Conservation (phyloP, 2,329 filamentous ascomycete genomes). For the Monosporascus sp. region DNA sequence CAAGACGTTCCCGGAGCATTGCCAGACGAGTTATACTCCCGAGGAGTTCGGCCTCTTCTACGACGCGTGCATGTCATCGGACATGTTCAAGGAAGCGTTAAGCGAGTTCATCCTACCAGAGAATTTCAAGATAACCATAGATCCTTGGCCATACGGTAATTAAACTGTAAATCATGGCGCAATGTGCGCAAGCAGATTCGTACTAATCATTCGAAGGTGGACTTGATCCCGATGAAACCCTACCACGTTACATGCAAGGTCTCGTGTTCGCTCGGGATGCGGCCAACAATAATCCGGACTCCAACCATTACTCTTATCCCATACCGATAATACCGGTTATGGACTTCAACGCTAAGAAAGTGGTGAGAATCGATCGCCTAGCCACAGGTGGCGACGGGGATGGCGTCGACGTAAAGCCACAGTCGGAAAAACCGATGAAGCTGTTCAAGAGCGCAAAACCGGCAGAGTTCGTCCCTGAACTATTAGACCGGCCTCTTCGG, state of each 20-base stretch:
- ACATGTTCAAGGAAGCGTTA: slow-evolving; percentile 42
- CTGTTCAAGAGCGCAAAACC: slow-evolving; percentile 37
- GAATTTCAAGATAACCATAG: slow-evolving; percentile 38
- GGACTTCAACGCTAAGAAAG: slow-evolving; percentile 48
- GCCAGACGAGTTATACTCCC: slow-evolving; percentile 33
- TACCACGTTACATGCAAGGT: slow-evolving; percentile 43
- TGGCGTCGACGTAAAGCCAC: slow-evolving; percentile 32
- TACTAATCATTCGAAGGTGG: slow-evolving; percentile 20
- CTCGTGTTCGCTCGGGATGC: slow-evolving; percentile 43
- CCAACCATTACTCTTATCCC: slow-evolving; percentile 59
- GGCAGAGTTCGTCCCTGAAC: slow-evolving; percentile 45
- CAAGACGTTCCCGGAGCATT: slow-evolving; percentile 21
- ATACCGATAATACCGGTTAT: slow-evolving; percentile 56
- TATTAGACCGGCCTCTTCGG: slow-evolving; percentile 42
- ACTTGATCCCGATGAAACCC: slow-evolving; percentile 32
- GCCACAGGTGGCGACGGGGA: slow-evolving; percentile 44
- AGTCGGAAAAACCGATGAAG: slow-evolving; percentile 35
- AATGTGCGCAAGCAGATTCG: neutral
- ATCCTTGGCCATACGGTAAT: slow-evolving; percentile 62
- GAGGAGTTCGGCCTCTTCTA: slow-evolving; percentile 37
- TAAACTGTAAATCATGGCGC: neutral
- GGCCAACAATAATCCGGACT: slow-evolving; percentile 42
- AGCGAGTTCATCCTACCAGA: slow-evolving; percentile 41
- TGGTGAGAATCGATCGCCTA: slow-evolving; percentile 53
- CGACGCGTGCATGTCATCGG: slow-evolving; percentile 35